Conservation (phyloP, 2,329 filamentous ascomycete genomes). For the Scedosporium boydii region DNA sequence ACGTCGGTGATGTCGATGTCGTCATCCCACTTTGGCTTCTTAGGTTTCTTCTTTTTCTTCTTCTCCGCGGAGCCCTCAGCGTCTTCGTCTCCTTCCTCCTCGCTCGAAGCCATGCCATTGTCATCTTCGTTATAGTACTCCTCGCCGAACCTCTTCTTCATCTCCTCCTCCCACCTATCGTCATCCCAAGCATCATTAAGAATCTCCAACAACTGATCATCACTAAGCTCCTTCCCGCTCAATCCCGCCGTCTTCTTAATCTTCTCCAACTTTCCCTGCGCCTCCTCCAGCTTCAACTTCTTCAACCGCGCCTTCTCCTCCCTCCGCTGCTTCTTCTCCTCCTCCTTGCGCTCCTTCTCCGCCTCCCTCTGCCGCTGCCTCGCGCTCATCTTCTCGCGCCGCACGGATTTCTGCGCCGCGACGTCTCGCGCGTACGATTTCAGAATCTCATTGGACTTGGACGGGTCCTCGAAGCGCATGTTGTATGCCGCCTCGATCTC, state of each 20-base stretch:
- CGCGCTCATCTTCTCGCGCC: constrained; percentile 69
- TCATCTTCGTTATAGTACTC: constrained; percentile 75
- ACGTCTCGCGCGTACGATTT: constrained; percentile 84
- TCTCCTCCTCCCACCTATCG: constrained; percentile 81
- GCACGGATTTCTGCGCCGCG: constrained; percentile 70
- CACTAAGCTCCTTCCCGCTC: constrained; percentile 52
- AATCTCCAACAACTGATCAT: constrained; percentile 77
- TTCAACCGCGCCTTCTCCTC: constrained; percentile 76
- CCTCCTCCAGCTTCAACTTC: constrained; percentile 83
- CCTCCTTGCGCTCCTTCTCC: constrained; percentile 70
- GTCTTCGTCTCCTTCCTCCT: constrained; percentile 55
- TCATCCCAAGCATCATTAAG: constrained; percentile 85
- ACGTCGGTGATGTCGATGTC: constrained; percentile 96
- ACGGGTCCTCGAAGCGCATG: constrained; percentile 86
- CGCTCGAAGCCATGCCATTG: constrained; percentile 55
- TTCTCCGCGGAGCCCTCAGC: constrained; percentile 47
- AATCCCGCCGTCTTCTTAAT: constrained; percentile 86
- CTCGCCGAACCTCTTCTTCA: constrained; percentile 81
- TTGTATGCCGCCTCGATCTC: constrained; percentile 92
- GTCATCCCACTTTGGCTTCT: constrained; percentile 90
- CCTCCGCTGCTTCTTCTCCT: constrained; percentile 82
- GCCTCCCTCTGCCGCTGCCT: constrained; percentile 71
- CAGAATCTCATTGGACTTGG: constrained; percentile 77
- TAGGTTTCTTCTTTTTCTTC: constrained; percentile 51
- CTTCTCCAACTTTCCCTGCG: constrained; percentile 75